Evolutionary conservation across 1,139 yeast species (phyloP).

Genomic region (Pichia sp.): DNA sequence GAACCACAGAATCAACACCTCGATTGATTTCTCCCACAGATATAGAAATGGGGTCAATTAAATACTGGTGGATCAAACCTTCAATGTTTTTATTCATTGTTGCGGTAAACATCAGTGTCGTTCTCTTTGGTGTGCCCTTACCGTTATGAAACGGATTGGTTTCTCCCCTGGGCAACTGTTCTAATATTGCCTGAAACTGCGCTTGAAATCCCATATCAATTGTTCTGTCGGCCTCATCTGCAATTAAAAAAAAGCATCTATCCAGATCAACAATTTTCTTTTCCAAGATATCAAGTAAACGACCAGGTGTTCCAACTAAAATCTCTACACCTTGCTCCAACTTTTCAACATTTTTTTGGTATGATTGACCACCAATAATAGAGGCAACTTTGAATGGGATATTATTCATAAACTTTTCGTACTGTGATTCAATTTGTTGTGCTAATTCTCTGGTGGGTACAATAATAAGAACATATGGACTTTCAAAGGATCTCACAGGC

Average conservation of each 20-base stretch:
- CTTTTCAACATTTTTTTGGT: conserved; percentile 62
- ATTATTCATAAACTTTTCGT: conserved; percentile 41
- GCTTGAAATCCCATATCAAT: conserved; percentile 91
- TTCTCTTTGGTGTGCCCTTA: conserved; percentile 31
- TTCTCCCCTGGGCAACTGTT: conserved; percentile 33
- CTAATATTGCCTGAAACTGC: conserved; percentile 55
- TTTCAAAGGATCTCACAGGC: conserved; percentile 35
- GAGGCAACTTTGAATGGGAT: conserved; percentile 43
- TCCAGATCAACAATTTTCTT: conserved; percentile 51
- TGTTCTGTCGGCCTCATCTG: conserved; percentile 96
- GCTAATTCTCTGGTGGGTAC: conserved; percentile 96
- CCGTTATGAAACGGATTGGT: conserved; percentile 18
- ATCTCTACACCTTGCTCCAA: conserved; percentile 66
- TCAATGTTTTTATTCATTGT: conserved; percentile 78
- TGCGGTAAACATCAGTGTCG: conserved; percentile 88
- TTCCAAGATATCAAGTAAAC: conserved; percentile 74
- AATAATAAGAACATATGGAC: conserved; percentile 59
- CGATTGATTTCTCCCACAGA: conserved; percentile 59
- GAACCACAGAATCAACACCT: conserved; percentile 62
- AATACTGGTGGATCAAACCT: conserved; percentile 51
- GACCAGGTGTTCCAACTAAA: conserved; percentile 90
- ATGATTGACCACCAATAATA: conserved; percentile 84
- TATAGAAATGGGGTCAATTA: conserved; percentile 53
- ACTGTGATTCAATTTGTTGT: conserved; percentile 68
- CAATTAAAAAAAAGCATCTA: conserved; percentile 59